phyloP scores from a whole-genome alignment of 164 flowering plant genomes.

The Sedum album region DNA sequence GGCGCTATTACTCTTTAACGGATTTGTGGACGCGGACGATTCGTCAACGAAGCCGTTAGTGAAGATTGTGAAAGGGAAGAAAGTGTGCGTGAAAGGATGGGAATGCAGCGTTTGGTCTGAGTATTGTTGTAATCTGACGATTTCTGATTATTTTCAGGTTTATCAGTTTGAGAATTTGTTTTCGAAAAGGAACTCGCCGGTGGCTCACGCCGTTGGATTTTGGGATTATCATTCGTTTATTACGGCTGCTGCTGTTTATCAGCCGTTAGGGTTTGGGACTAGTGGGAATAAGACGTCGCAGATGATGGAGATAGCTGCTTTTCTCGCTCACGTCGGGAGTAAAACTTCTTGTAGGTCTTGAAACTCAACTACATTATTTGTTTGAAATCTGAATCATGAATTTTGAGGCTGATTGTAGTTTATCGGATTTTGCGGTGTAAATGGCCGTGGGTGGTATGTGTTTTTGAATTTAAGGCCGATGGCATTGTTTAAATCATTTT shows the following conservation, averaged over 20 bases:
- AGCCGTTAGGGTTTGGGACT: constrained; percentile 82
- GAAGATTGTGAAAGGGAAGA: constrained; percentile 45
- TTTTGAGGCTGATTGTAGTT: neutral
- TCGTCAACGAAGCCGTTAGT: constrained; percentile 14
- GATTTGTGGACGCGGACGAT: neutral
- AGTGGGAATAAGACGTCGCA: constrained; percentile 61
- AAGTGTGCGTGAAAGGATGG: constrained; percentile 61
- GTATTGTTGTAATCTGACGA: constrained; percentile 72
- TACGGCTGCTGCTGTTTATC: constrained; percentile 43
- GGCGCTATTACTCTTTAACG: neutral
- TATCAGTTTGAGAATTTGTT: constrained; percentile 80
- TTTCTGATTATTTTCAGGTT: constrained; percentile 58
- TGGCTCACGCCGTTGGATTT: constrained; percentile 77
- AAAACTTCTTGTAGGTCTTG: constrained; percentile 57
- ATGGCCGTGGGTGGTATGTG: too few species aligned
- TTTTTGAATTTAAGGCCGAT: too few species aligned
- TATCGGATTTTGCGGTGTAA: neutral
- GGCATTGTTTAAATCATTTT: too few species aligned
- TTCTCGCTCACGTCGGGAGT: constrained; percentile 82
- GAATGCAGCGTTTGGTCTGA: constrained; percentile 45
- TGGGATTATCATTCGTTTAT: constrained; percentile 87
- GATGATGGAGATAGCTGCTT: constrained; percentile 87
- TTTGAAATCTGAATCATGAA: too few species aligned
- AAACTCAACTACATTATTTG: too few species aligned
- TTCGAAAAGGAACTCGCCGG: constrained; percentile 72